phyloP scores from a whole-genome alignment of 2,329 filamentous ascomycete genomes.

The Cordyceps cicadae region DNA sequence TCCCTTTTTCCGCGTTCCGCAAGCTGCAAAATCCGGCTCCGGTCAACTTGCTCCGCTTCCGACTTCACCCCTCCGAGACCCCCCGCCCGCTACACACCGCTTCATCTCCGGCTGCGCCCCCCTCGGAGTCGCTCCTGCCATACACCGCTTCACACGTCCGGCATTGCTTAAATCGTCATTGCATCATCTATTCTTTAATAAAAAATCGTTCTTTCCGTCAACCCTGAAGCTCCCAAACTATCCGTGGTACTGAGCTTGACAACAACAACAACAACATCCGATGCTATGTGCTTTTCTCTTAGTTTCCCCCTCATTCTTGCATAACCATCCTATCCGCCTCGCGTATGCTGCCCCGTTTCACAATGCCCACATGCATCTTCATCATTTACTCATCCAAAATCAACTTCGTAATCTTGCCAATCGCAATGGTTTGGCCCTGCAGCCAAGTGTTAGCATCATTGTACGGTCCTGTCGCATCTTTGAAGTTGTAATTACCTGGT shows the following conservation, averaged over 20 bases:
- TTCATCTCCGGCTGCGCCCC: not conserved
- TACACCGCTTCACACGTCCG: not conserved
- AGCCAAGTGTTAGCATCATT: conserved; percentile 21
- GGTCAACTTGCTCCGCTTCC: conserved; percentile 7
- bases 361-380: not conserved
- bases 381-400: conserved; percentile 33
- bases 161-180: not conserved
- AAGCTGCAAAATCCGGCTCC: not conserved
- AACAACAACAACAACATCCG: not conserved
- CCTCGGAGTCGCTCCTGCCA: not conserved
- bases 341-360: not conserved
- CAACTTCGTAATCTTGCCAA: conserved; percentile 97
- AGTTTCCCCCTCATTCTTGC: conserved; percentile 9
- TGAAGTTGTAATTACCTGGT: conserved; percentile 53
- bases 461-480: not conserved
- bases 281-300: conserved; percentile 7
- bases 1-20: not conserved
- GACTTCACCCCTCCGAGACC: not conserved
- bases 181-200: conserved; percentile 8
- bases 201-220: not conserved
- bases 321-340: not conserved
- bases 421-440: conserved; percentile 96
- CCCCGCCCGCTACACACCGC: not conserved
- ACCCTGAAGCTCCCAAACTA: not conserved
- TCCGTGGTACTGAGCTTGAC: not conserved